Conservation (phyloP, 257 asterid genomes). For the Jaltomata sinuosa region DNA sequence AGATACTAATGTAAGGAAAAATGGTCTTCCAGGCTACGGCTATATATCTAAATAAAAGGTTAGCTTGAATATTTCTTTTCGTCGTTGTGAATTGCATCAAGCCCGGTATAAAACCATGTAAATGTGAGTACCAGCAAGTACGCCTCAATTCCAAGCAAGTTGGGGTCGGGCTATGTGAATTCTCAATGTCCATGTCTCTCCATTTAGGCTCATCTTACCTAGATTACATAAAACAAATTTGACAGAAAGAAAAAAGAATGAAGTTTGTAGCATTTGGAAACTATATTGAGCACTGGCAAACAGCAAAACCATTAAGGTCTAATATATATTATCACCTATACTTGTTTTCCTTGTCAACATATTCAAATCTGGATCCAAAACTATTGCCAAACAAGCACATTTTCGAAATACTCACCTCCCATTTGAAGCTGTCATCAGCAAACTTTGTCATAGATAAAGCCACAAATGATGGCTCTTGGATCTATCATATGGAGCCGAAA, state of each 20-base stretch:
- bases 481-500: constrained; percentile 50
- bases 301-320: background rate
- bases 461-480: constrained; percentile 47
- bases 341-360: background rate
- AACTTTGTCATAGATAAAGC: constrained; percentile 55
- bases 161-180: background rate
- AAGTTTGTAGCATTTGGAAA: background rate
- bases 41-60: background rate
- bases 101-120: background rate
- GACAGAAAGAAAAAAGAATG: background rate
- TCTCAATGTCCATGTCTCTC: background rate
- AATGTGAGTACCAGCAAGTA: background rate
- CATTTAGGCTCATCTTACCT: background rate
- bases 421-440: too few species aligned
- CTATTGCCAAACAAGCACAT: background rate
- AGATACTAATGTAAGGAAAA: background rate
- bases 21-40: background rate
- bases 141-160: background rate
- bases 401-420: too few species aligned
- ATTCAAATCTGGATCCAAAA: background rate
- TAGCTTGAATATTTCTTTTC: background rate
- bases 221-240: background rate
- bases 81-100: background rate
- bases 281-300: background rate
- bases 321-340: background rate